Evolutionary conservation across 2,329 filamentous ascomycete genomes (phyloP).

Genomic region (Mycogone perniciosa): DNA sequence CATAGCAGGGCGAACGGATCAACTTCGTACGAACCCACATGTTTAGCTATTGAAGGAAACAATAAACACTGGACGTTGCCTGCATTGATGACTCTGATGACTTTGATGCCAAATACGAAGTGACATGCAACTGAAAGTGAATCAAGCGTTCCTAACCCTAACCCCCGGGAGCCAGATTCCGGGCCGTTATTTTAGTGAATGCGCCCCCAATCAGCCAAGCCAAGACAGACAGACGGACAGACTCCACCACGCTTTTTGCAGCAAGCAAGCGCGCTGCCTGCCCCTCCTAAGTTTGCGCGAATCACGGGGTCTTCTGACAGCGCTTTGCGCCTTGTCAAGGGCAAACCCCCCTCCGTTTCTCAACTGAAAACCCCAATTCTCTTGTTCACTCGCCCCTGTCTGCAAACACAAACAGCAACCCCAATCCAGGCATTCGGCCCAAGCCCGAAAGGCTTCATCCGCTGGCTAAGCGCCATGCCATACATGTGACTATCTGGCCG

Average conservation of each 20-base stretch:
- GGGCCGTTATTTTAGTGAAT: no score
- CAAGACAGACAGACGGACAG: conserved; percentile 3
- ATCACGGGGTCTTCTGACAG: conserved; percentile 11
- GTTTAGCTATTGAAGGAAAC: not conserved
- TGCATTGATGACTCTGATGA: no score
- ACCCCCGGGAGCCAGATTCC: no score
- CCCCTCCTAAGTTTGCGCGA: conserved; percentile 14
- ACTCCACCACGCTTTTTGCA: conserved; percentile 6
- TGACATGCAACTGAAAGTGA: no score
- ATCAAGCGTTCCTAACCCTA: no score
- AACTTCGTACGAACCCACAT: not conserved
- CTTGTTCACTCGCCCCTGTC: not conserved
- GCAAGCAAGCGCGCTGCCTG: conserved; percentile 9
- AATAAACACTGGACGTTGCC: no score
- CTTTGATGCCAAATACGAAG: no score
- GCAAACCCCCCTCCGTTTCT: conserved; percentile 10
- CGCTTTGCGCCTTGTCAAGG: conserved; percentile 11
- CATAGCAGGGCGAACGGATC: conserved; percentile 16
- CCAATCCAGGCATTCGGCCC: not conserved
- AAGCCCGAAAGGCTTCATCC: conserved; percentile 1
- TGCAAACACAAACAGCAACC: not conserved
- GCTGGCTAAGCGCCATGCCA: conserved; percentile 19
- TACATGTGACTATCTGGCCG: conserved; percentile 22
- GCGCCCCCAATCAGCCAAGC: not conserved
- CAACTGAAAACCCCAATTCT: conserved; percentile 4